Conservation (phyloP, 345 rosid species). For the Angophora floribunda region DNA sequence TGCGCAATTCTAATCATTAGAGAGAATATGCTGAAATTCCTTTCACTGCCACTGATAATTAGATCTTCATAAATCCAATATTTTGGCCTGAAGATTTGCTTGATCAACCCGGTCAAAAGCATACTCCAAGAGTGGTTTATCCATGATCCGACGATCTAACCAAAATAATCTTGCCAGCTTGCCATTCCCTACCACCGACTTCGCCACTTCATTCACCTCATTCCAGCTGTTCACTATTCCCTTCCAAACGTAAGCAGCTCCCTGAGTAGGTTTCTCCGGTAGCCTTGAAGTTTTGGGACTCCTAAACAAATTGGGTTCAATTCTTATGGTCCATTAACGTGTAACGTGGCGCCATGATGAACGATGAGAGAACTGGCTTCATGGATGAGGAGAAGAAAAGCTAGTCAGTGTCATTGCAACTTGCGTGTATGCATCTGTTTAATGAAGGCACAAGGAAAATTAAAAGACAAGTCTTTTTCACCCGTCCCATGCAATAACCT, state of each 20-base stretch:
- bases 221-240: neutral
- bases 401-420: neutral
- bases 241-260: neutral
- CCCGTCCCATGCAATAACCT: neutral
- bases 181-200: neutral
- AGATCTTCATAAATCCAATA: neutral
- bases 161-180: neutral
- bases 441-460: neutral
- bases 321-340: neutral
- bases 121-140: neutral
- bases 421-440: neutral
- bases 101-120: neutral
- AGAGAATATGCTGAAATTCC: neutral
- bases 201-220: neutral
- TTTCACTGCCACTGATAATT: neutral
- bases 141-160: neutral
- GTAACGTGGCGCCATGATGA: neutral
- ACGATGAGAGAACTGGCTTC: neutral
- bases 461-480: neutral
- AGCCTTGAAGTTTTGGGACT: neutral
- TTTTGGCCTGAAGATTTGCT: neutral
- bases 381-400: neutral
- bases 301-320: neutral
- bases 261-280: neutral
- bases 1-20: neutral